Evolutionary conservation across 805 yeast species (phyloP).

Genomic region (Barnettozyma siamensis): DNA sequence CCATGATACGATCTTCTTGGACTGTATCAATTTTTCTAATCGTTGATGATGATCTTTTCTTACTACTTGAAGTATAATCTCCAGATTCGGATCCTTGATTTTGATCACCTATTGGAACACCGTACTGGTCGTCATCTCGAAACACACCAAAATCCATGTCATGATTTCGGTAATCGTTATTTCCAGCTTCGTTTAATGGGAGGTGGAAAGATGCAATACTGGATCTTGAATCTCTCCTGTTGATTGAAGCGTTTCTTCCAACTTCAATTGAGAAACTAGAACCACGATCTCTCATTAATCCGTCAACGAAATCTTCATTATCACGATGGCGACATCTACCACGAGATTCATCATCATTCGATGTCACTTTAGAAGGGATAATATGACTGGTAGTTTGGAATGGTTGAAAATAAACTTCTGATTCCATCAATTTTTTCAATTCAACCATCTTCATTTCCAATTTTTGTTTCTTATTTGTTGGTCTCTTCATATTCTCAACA

Average conservation of each 20-base stretch:
- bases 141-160: constrained; percentile 11
- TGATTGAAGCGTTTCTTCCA: constrained; percentile 18
- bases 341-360: constrained; percentile 5
- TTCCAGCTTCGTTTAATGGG: constrained; percentile 6
- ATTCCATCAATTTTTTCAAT: background rate
- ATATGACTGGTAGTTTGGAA: background rate
- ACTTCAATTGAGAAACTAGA: constrained; percentile 22
- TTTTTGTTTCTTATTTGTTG: constrained; percentile 3
- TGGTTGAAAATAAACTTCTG: constrained; percentile 1
- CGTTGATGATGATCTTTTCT: constrained; percentile 16
- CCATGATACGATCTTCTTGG: constrained; percentile 12
- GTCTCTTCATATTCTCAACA: constrained; percentile 12
- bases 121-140: constrained; percentile 7
- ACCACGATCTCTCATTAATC: constrained; percentile 21
- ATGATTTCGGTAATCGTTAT: constrained; percentile 1
- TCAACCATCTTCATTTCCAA: background rate
- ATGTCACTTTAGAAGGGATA: too few relatives aligned
- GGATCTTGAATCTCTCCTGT: constrained; percentile 22
- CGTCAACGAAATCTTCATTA: constrained; percentile 21
- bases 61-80: constrained; percentile 5
- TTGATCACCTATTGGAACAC: constrained; percentile 1
- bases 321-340: constrained; percentile 11
- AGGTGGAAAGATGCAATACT: constrained; percentile 19
- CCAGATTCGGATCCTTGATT: constrained; percentile 1
- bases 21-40: constrained; percentile 13